Evolutionary conservation across 1,284 basidiomycete genomes (phyloP).

Genomic region (Pyrrhoderma lamaoense): DNA sequence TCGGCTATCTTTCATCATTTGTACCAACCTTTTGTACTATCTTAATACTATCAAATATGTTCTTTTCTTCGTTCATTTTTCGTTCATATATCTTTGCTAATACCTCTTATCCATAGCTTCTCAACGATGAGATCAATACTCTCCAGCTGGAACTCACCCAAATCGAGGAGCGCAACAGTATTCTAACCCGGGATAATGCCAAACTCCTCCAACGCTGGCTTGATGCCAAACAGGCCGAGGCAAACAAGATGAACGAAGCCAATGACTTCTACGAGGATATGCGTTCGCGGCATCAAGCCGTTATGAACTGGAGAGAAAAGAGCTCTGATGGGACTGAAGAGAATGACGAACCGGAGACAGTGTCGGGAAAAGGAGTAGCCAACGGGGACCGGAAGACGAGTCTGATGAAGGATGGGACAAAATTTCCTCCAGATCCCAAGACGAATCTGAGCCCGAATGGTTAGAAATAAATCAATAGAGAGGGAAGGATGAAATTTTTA

Average conservation of each 20-base stretch:
- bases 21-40: neutral
- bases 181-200: constrained; percentile 87
- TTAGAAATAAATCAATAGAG: constrained; percentile 46
- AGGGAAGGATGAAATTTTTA: too few species aligned
- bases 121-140: constrained; percentile 92
- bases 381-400: constrained; percentile 40
- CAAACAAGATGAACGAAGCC: constrained; percentile 91
- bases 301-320: constrained; percentile 45
- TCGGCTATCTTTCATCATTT: constrained; percentile 1
- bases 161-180: constrained; percentile 81
- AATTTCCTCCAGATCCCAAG: constrained; percentile 56
- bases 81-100: too few species aligned
- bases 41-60: neutral
- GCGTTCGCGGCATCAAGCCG: constrained; percentile 58
- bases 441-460: constrained; percentile 84
- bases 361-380: constrained; percentile 68
- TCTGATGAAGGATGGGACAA: constrained; percentile 65
- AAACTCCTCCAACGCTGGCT: constrained; percentile 92
- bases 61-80: neutral
- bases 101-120: constrained; percentile 53
- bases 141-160: constrained; percentile 86
- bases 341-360: constrained; percentile 24
- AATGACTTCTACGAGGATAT: constrained; percentile 80
- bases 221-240: constrained; percentile 89
- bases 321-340: constrained; percentile 22